Conservation (phyloP, 78 protist genomes). For the Paulinella micropora region DNA sequence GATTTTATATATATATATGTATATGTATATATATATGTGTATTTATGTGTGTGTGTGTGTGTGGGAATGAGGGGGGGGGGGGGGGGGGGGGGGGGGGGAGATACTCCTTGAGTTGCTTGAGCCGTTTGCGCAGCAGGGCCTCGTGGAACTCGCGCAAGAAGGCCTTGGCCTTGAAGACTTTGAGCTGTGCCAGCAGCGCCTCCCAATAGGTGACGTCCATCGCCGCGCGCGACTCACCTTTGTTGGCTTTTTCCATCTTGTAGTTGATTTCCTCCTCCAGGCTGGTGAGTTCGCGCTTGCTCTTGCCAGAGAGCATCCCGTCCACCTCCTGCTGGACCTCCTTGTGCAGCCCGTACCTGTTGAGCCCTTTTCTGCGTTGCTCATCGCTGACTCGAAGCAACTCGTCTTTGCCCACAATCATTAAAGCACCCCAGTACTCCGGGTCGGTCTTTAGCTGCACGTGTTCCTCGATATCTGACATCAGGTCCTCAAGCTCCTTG, state of each 20-base stretch:
- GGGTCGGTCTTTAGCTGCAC: neutral
- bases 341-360: neutral
- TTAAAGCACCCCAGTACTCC: constrained; percentile 30
- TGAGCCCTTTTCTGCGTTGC: neutral
- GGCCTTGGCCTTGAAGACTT: constrained; percentile 12
- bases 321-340: neutral
- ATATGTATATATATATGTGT: neutral
- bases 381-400: neutral
- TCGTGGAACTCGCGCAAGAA: neutral
- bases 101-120: neutral
- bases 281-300: constrained; percentile 28
- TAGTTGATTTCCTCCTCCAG: constrained; percentile 26
- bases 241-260: constrained; percentile 6
- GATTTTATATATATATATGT: neutral
- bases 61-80: too few relatives aligned
- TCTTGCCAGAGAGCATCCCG: constrained; percentile 16
- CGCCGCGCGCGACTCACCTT: neutral
- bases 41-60: neutral
- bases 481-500: constrained; percentile 22
- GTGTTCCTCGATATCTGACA: neutral
- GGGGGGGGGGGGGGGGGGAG: too few relatives aligned
- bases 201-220: constrained; percentile 71
- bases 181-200: constrained; percentile 27
- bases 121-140: neutral
- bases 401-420: constrained; percentile 5